Evolutionary conservation across 176 grass and related monocot species (phyloP).

Genomic region (Oryza meridionalis): DNA sequence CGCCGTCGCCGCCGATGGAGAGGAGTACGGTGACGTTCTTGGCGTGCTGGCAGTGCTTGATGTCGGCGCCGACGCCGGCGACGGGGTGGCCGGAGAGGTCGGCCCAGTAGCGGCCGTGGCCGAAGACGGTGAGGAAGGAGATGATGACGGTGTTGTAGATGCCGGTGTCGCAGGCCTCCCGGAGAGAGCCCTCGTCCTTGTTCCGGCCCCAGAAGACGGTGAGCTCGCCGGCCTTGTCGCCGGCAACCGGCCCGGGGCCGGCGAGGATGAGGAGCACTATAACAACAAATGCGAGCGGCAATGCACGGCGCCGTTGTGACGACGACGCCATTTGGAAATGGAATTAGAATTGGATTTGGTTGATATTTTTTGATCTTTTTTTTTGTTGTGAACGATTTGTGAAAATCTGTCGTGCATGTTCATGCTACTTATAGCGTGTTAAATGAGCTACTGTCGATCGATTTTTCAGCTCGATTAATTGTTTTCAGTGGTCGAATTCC

Average conservation of each 20-base stretch:
- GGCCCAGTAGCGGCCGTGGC: background rate
- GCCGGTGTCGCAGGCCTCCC: constrained; percentile 14
- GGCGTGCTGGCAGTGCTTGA: constrained; percentile 40
- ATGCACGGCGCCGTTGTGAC: too few species aligned
- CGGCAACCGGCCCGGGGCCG: background rate
- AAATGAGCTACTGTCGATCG: too few species aligned
- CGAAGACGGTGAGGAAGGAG: constrained; percentile 7
- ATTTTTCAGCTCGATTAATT: too few species aligned
- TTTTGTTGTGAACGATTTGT: too few species aligned
- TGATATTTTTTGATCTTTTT: too few species aligned
- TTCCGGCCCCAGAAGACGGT: constrained; percentile 12
- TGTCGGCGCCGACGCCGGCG: constrained; percentile 20
- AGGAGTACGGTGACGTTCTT: constrained; percentile 17
- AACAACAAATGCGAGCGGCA: too few species aligned
- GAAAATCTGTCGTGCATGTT: too few species aligned
- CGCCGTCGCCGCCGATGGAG: constrained; percentile 41
- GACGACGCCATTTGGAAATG: too few species aligned
- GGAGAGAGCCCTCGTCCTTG: background rate
- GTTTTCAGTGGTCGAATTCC: too few species aligned
- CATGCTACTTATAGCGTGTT: too few species aligned
- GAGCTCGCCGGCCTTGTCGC: background rate
- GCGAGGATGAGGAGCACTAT: background rate
- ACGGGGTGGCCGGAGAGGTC: constrained; percentile 28
- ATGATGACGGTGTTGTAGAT: background rate
- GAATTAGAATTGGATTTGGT: too few species aligned